Conservation (phyloP, 257 asterid genomes). For the Penstemon newberryi region DNA sequence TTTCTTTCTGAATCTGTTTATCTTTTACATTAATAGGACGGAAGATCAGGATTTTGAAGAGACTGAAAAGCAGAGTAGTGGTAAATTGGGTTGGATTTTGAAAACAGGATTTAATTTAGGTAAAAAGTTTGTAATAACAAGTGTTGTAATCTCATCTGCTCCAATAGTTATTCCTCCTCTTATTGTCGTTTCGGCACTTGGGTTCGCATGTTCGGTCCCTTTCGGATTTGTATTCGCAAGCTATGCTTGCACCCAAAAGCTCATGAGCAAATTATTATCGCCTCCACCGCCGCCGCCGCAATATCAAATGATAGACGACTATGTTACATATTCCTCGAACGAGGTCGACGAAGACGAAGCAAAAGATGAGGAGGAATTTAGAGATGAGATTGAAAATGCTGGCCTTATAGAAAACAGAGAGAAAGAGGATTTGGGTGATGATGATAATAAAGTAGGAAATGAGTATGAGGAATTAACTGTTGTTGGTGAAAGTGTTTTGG, state of each 20-base stretch:
- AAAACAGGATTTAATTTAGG: conserved; percentile 50
- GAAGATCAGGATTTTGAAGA: conserved; percentile 40
- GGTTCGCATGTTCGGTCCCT: conserved; percentile 56
- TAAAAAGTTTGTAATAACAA: conserved; percentile 53
- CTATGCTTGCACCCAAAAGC: conserved; percentile 62
- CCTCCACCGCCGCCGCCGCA: conserved; percentile 27
- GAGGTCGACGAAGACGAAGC: not conserved
- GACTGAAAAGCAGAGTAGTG: conserved; percentile 9
- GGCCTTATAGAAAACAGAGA: not conserved
- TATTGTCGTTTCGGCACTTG: conserved; percentile 55
- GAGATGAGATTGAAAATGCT: conserved; percentile 26
- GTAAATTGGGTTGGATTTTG: conserved; percentile 46
- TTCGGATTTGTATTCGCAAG: conserved; percentile 60
- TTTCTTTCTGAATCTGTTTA: not conserved
- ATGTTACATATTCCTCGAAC: not conserved
- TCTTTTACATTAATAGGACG: conserved; percentile 36
- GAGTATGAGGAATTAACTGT: not conserved
- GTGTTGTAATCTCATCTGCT: conserved; percentile 60
- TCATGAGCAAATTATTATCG: conserved; percentile 65
- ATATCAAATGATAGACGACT: conserved; percentile 28
- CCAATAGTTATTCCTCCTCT: conserved; percentile 76
- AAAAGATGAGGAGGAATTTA: conserved; percentile 8
- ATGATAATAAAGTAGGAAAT: not conserved
- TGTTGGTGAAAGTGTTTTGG: not conserved
- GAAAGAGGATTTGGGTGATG: conserved; percentile 12